Base-by-base conservation (phyloP, 768 basidiomycete species). In the Galerina marginata region DNA sequence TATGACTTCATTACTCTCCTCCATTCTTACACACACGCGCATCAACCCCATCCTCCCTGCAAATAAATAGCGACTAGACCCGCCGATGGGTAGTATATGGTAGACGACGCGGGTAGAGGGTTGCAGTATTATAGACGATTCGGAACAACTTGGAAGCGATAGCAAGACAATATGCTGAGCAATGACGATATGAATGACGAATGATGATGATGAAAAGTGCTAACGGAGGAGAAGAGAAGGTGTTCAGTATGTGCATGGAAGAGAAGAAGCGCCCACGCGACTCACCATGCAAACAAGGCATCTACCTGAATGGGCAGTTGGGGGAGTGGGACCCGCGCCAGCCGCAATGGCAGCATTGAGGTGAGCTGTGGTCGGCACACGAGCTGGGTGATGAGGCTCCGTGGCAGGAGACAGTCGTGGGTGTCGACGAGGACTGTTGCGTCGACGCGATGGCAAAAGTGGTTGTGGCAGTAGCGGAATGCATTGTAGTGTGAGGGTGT, bases 331-430 rank as follows among this genome's bases (percentile, higher is more conserved):
- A 69, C 40, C 88, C 88, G 66, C 89, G 86, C 80, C 80, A 88
- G 65, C 88, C 88, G 63, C 90, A 91, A 71, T 90, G 88, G 80
- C 88, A 90, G 77, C 90, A 91, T 72, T 90, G 88, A 60, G 90
- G 88, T n/a, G 84, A 79, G 77, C 82, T 85, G 67, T 80, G 77
- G 77, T 84, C 76, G 54, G 79, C 71, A 38, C 75, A 69, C 50
- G 74, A 62, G 48, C 57, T 52, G 48, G 57, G 11, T 9, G 48
- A 39, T 23, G 57, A 57, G 20, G 56, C 61, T 64, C 55, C 60
- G 73, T 62, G 70, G 69, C 59, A 44, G 68, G 54, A 25, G 66
- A 49, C 50, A 66, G 64, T 57, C 42, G 65, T 37, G 51, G 67
- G 40, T 10, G 71, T 58, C 44, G 72, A 68, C 45, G 67, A 64